Evolutionary conservation across 805 yeast genomes (phyloP), one percentile per base, ranked within the genome.

Genomic region (Kodamaea jinghongensis): DNA sequence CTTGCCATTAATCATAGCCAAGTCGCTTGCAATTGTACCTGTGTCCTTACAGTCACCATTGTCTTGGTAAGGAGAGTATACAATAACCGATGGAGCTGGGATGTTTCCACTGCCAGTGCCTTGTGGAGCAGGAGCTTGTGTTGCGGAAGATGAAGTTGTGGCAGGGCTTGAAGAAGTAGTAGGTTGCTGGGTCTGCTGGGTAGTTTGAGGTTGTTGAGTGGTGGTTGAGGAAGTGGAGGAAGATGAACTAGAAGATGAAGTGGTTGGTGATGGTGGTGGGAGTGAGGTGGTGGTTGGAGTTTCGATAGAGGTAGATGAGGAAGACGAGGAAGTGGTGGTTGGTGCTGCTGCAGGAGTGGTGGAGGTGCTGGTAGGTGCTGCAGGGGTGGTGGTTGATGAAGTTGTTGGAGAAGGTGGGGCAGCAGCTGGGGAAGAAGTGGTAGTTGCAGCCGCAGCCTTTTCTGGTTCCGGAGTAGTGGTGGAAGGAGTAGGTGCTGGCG

Each of bases 31-130:
- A 31, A 90, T 85, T 10, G 75, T 56, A 40, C 55, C 65, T 31
- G 71, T 62, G 44, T 66, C 69, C 57, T 86, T 89, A 67, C 97
- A 89, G 2, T 76, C 47, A 25, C 82, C 76, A 55, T 78, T 81
- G 54, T 78, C 61, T 41, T 74, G 71, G 67, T 87, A 90, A 29
- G 97, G 97, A 17, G 87, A 79, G 67, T 85, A 85, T 28, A 79
- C 90, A 41, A 85, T 71, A 14, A 79, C 75, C 26, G 67, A 59
- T 49, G 91, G 91, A 17, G 74, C 54, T 12, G 61, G 38, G 17
- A 67, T 49, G 8, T 30, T 28, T 4, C 56, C 58, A 12, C 29
- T 31, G 16, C 38, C 38, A 22, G 12, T 31, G 7, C 32, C 17
- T n/a, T 20, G 13, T 36, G 44, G 15, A 31, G 54, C 34, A 8